phyloP scores from a whole-genome alignment of 352 stramenopile genomes.

The Pythium rhizo-oryzae region DNA sequence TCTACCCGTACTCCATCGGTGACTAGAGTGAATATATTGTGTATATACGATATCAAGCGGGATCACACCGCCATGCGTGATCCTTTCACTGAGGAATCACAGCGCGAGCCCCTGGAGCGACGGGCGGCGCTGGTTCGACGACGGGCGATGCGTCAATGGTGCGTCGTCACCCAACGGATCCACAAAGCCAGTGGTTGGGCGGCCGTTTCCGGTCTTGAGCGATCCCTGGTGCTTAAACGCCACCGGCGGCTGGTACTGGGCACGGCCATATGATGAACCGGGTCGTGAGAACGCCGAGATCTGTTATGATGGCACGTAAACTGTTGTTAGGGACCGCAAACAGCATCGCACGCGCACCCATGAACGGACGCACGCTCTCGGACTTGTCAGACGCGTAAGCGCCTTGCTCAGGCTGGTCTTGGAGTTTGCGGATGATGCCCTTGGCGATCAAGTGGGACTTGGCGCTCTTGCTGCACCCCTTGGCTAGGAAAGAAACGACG shows the following conservation, averaged over 20 bases:
- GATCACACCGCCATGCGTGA: too few species aligned
- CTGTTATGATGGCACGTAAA: slow-evolving; percentile 30
- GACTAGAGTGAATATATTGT: slow-evolving; percentile 3
- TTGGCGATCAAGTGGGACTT: slow-evolving; percentile 40
- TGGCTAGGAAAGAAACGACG: slow-evolving; percentile 23
- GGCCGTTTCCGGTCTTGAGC: slow-evolving; percentile 56
- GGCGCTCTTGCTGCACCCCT: slow-evolving; percentile 35
- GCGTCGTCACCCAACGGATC: slow-evolving; percentile 65
- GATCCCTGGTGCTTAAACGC: slow-evolving; percentile 41
- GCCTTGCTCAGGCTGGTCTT: slow-evolving; percentile 36
- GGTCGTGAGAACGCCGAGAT: slow-evolving; percentile 78
- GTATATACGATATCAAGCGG: slow-evolving; percentile 10
- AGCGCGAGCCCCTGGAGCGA: slow-evolving; percentile 65
- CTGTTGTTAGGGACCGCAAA: not conserved
- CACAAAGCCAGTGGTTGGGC: slow-evolving; percentile 43
- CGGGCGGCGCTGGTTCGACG: slow-evolving; percentile 59
- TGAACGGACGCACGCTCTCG: slow-evolving; percentile 43
- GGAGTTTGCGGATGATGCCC: slow-evolving; percentile 44
- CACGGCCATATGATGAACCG: slow-evolving; percentile 72
- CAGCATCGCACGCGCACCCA: not conserved
- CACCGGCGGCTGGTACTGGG: slow-evolving; percentile 57
- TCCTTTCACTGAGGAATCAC: slow-evolving; percentile 19
- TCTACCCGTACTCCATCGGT: not conserved
- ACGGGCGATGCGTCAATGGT: slow-evolving; percentile 25
- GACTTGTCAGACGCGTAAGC: slow-evolving; percentile 42